phyloP scores from a whole-genome alignment of 768 basidiomycete genomes.

The Udeniomyces megalosporus region DNA sequence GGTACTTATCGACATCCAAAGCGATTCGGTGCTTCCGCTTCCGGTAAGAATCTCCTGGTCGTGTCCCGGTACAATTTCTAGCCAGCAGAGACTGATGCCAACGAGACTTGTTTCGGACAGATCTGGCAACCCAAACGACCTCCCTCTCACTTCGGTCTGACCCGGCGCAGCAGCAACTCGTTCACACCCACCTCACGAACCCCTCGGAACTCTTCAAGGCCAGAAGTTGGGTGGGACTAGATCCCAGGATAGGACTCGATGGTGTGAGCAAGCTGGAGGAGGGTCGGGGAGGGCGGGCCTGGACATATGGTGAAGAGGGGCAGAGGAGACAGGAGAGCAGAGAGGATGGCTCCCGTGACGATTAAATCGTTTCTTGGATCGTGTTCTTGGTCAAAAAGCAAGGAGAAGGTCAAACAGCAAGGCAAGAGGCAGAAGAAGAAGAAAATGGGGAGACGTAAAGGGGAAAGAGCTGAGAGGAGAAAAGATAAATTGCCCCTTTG shows the following conservation, averaged over 20 bases:
- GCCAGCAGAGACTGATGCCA: too few species aligned
- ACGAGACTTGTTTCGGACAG: conserved; percentile 12
- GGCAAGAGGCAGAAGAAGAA: background rate
- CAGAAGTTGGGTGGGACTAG: conserved; percentile 66
- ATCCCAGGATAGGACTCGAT: conserved; percentile 58
- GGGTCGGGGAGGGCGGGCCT: conserved; percentile 74
- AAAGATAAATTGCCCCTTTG: background rate
- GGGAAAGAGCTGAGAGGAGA: background rate
- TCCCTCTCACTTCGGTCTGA: conserved; percentile 7
- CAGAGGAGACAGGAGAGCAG: background rate
- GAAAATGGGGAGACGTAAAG: background rate
- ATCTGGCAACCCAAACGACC: background rate
- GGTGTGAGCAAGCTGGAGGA: conserved; percentile 68
- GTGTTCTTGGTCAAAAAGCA: too few species aligned
- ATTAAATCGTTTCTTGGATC: too few species aligned
- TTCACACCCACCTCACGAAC: conserved; percentile 13
- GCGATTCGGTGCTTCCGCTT: conserved; percentile 33
- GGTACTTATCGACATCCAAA: conserved; percentile 70
- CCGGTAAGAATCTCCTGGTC: conserved; percentile 5
- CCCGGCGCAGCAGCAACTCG: background rate
- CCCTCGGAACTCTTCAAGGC: conserved; percentile 54
- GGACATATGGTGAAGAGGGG: conserved; percentile 44
- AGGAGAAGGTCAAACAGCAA: too few species aligned
- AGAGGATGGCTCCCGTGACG: background rate
- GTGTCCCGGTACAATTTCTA: too few species aligned